Conservation (phyloP, 148 eudicot species). For the Euryodendron excelsum region DNA sequence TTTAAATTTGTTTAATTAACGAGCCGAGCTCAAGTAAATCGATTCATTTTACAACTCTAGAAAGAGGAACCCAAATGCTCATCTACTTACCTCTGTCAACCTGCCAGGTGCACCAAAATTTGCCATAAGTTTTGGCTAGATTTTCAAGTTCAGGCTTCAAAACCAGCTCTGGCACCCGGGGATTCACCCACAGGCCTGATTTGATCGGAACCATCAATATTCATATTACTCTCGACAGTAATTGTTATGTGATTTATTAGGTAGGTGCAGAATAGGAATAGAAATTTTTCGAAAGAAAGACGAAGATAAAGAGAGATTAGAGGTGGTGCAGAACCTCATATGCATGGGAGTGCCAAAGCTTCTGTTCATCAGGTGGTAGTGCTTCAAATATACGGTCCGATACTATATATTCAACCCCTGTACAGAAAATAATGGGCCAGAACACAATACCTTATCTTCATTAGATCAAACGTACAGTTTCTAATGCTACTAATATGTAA, state of each 20-base stretch:
- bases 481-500: too few species aligned
- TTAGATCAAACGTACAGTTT: too few species aligned
- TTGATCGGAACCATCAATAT: slow-evolving; percentile 35
- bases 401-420: slow-evolving; percentile 72
- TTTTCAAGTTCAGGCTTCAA: slow-evolving; percentile 48
- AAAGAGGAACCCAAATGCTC: too few species aligned
- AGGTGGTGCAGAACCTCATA: slow-evolving; percentile 43
- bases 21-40: too few species aligned
- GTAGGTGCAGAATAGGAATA: background rate
- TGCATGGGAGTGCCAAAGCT: slow-evolving; percentile 73
- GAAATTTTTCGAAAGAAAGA: too few species aligned
- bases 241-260: background rate
- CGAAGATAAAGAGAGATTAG: too few species aligned
- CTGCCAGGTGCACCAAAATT: slow-evolving; percentile 90
- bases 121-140: slow-evolving; percentile 59
- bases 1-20: too few species aligned
- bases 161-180: slow-evolving; percentile 59
- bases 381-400: slow-evolving; percentile 43
- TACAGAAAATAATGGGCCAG: background rate
- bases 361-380: slow-evolving; percentile 59
- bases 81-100: slow-evolving; percentile 48
- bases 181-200: slow-evolving; percentile 62
- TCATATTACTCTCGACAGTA: background rate
- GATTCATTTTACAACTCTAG: too few species aligned
- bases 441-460: background rate